Percentiles rank a stretch among this genome's conserved stretches.
Evolutionary conservation across 139 green algal genomes (phyloP).

Genomic region (Astrephomene gubernaculifera): DNA sequence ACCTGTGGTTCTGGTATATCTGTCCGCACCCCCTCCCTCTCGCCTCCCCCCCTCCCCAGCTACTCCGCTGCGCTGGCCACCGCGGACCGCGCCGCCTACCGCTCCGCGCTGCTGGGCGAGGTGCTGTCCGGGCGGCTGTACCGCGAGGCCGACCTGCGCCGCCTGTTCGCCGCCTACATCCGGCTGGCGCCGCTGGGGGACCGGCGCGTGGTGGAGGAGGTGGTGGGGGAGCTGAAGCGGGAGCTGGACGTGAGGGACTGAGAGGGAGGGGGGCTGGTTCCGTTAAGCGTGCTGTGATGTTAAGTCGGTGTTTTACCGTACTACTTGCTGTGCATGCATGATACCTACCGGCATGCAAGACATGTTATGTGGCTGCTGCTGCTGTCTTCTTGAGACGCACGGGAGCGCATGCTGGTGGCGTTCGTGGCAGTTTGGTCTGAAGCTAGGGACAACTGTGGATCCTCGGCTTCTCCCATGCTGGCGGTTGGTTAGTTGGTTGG

Average conservation of each 20-base stretch:
- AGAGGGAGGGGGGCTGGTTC: too few relatives aligned
- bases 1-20: neutral
- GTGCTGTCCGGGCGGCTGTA: conserved; percentile 45
- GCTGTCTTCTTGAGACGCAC: too few relatives aligned
- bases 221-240: conserved; percentile 42
- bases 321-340: too few relatives aligned
- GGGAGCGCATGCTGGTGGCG: too few relatives aligned
- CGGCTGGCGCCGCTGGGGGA: conserved; percentile 44
- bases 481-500: too few relatives aligned
- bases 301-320: too few relatives aligned
- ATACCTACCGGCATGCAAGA: too few relatives aligned
- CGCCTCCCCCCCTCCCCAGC: neutral
- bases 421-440: too few relatives aligned
- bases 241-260: conserved; percentile 53
- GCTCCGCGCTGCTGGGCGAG: conserved; percentile 49
- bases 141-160: conserved; percentile 40
- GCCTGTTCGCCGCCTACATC: conserved; percentile 44
- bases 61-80: neutral
- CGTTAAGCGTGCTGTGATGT: too few relatives aligned
- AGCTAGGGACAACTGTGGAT: too few relatives aligned
- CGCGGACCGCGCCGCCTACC: conserved; percentile 35
- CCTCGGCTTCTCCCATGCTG: too few relatives aligned
- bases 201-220: conserved; percentile 23
- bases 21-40: neutral
- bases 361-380: too few relatives aligned